Conservation (phyloP, 805 yeast genomes). For the Candida methanosorbosa region DNA sequence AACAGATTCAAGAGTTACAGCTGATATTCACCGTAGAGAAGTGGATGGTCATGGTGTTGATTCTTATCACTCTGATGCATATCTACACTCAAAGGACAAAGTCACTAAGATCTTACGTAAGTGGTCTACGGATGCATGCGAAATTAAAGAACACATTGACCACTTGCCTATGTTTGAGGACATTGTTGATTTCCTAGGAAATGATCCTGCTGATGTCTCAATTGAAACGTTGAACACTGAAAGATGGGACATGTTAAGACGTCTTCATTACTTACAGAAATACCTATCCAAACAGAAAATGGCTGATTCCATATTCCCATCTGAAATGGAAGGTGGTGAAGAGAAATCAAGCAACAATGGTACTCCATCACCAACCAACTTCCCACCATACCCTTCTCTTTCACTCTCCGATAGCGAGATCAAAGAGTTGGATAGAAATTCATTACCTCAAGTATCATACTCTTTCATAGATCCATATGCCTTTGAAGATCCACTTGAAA, state of each 20-base stretch:
- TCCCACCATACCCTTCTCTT: slow-evolving; percentile 14
- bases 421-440: slow-evolving; percentile 26
- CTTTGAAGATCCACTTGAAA: slow-evolving; percentile 80
- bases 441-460: slow-evolving; percentile 25
- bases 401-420: slow-evolving; percentile 35
- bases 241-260: slow-evolving; percentile 65
- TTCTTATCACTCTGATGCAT: slow-evolving; percentile 39
- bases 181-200: slow-evolving; percentile 45
- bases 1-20: slow-evolving; percentile 71
- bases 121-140: slow-evolving; percentile 41
- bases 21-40: slow-evolving; percentile 56
- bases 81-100: slow-evolving; percentile 40
- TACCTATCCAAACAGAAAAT: slow-evolving; percentile 25
- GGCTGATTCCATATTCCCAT: background rate
- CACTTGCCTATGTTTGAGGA: slow-evolving; percentile 52
- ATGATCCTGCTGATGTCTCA: slow-evolving; percentile 26
- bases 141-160: slow-evolving; percentile 24
- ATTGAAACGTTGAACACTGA: slow-evolving; percentile 36
- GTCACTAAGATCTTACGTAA: slow-evolving; percentile 47
- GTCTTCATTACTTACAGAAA: slow-evolving; percentile 62
- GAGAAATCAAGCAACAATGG: background rate
- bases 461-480: slow-evolving; percentile 75
- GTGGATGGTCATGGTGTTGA: slow-evolving; percentile 75
- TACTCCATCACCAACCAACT: background rate
- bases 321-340: background rate